Evolutionary conservation across 495 filamentous ascomycete genomes (phyloP).

Genomic region (Xylaria sp.): DNA sequence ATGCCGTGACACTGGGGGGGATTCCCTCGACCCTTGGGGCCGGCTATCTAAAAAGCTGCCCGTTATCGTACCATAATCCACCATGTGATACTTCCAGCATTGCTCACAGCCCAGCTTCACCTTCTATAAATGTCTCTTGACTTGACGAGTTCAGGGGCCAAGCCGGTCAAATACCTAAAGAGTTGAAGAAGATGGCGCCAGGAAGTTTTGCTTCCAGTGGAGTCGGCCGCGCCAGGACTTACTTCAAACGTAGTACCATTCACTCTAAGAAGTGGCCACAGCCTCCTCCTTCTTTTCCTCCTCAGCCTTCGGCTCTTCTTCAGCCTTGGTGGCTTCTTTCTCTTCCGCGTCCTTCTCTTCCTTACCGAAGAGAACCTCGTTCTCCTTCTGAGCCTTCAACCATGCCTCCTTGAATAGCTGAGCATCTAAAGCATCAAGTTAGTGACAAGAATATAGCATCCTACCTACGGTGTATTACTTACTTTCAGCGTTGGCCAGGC

Average conservation of each 20-base stretch:
- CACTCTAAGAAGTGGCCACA: slow-evolving; percentile 33
- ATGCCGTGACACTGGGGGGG: slow-evolving; percentile 38
- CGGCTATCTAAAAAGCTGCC: slow-evolving; percentile 37
- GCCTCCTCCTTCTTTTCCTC: slow-evolving; percentile 40
- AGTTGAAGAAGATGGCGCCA: slow-evolving; percentile 12
- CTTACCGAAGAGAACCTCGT: slow-evolving; percentile 76
- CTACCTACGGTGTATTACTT: slow-evolving; percentile 48
- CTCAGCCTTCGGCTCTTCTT: slow-evolving; percentile 37
- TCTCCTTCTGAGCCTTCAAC: slow-evolving; percentile 97
- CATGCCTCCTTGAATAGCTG: slow-evolving; percentile 98
- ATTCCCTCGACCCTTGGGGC: slow-evolving; percentile 35
- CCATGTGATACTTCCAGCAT: slow-evolving; percentile 22
- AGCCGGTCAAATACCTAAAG: slow-evolving; percentile 9
- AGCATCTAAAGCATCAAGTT: slow-evolving; percentile 68
- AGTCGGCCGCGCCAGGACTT: background rate
- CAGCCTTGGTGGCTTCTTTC: slow-evolving; percentile 27
- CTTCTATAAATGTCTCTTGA: slow-evolving; percentile 10
- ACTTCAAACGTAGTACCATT: background rate
- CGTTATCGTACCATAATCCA: slow-evolving; percentile 27
- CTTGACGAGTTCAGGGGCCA: background rate
- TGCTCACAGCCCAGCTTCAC: slow-evolving; percentile 7
- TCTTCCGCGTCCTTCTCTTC: slow-evolving; percentile 33
- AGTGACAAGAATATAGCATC: slow-evolving; percentile 8
- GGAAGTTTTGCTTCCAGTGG: background rate
- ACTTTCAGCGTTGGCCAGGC: slow-evolving; percentile 98